Evolutionary conservation across 306 rosid genomes (phyloP).

Genomic region (Cucumis cinereus): DNA sequence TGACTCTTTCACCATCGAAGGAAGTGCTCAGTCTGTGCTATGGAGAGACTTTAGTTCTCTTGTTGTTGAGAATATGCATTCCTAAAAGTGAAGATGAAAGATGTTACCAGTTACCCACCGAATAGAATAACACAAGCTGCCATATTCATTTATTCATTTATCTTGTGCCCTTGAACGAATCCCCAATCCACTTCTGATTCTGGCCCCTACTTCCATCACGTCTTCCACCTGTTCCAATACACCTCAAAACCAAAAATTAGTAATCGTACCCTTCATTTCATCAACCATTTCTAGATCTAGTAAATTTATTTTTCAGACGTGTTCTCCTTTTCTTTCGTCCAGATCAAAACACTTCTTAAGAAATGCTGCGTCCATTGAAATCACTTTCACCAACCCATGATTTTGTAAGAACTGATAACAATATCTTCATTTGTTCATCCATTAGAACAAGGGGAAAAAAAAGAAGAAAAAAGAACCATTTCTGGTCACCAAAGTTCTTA

Average conservation of each 20-base stretch:
- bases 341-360: neutral
- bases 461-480: neutral
- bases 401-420: neutral
- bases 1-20: neutral
- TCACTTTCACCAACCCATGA: neutral
- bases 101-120: neutral
- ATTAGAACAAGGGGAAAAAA: neutral
- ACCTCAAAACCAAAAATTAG: neutral
- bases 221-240: conserved; percentile 45
- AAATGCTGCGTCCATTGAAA: neutral
- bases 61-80: neutral
- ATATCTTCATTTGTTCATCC: neutral
- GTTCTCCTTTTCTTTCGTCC: neutral
- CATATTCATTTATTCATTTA: conserved; percentile 1
- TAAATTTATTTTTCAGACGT: neutral
- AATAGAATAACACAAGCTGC: neutral
- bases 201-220: conserved; percentile 49
- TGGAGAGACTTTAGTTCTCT: neutral
- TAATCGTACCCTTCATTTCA: neutral
- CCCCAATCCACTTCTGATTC: conserved; percentile 53
- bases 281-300: neutral
- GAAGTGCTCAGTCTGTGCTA: neutral
- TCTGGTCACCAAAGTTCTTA: neutral
- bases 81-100: neutral
- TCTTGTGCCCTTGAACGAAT: conserved; percentile 35